Conservation (phyloP, 2,329 filamentous ascomycete genomes). For the Colletotrichum zoysiae region DNA sequence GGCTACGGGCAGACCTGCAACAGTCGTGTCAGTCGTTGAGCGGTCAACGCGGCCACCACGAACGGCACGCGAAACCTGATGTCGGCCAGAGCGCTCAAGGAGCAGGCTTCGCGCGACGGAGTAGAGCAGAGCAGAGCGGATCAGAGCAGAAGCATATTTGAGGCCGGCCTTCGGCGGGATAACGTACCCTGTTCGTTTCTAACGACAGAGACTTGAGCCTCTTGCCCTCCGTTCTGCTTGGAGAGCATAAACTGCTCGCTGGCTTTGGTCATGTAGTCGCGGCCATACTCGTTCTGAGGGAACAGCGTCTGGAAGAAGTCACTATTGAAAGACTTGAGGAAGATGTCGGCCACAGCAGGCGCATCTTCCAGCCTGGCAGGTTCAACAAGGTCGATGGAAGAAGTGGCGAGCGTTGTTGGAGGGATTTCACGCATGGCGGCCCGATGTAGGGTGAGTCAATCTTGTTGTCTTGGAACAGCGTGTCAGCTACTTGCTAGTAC, state of each 20-base stretch:
- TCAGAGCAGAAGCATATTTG: not conserved
- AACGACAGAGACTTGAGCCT: slow-evolving; percentile 35
- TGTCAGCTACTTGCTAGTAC: not conserved
- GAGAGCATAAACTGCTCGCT: slow-evolving; percentile 31
- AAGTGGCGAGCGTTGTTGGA: not conserved
- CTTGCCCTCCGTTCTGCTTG: slow-evolving; percentile 19
- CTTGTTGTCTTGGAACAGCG: not conserved
- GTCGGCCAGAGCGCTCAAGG: not conserved
- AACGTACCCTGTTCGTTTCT: slow-evolving; percentile 25
- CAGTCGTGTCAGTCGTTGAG: not conserved
- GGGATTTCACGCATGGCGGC: not conserved
- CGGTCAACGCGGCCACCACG: not conserved
- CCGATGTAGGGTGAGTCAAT: not conserved
- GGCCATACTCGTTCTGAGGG: slow-evolving; percentile 37
- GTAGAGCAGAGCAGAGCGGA: not conserved
- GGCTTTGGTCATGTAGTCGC: slow-evolving; percentile 25
- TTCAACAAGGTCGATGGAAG: slow-evolving; percentile 16
- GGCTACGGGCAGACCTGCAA: slow-evolving; percentile 17
- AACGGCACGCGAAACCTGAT: not conserved
- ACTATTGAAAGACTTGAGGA: slow-evolving; percentile 37
- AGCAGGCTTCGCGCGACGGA: slow-evolving; percentile 1
- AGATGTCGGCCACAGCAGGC: slow-evolving; percentile 31
- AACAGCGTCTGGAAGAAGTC: slow-evolving; percentile 37
- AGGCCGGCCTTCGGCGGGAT: not conserved
- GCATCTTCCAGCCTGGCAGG: slow-evolving; percentile 31